These are phyloP conservation scores for Cutaneotrichosporon mucoides DNA, from an alignment of 1,284 basidiomycete species.

Conservation along the genomic window DNA sequence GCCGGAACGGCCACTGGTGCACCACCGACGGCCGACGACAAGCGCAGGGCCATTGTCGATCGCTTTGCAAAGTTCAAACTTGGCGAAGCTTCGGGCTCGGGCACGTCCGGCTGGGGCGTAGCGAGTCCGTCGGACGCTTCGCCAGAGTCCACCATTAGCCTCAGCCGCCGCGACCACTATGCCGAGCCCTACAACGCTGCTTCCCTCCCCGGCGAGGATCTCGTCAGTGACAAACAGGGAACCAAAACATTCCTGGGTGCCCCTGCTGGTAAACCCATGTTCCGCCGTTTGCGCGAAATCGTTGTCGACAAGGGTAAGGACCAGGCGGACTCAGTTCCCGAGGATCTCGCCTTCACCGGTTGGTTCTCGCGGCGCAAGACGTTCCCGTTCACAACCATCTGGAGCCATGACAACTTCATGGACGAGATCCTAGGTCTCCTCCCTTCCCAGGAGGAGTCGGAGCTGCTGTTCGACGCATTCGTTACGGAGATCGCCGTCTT, in stretches of 20 bases:
- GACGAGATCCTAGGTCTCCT: constrained; percentile 46
- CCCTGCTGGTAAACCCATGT: constrained; percentile 41
- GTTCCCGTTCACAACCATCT: constrained; percentile 50
- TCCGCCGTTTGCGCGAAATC: constrained; percentile 25
- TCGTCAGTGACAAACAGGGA: constrained; percentile 36
- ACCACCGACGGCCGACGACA: constrained; percentile 18
- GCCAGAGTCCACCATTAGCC: constrained; percentile 5
- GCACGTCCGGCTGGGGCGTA: background rate
- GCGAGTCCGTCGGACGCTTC: constrained; percentile 9
- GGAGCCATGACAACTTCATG: constrained; percentile 49
- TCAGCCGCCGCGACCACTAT: constrained; percentile 11
- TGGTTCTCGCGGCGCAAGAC: constrained; percentile 47
- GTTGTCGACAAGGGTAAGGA: constrained; percentile 10
- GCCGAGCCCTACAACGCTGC: constrained; percentile 37
- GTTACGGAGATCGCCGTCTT: constrained; percentile 39
- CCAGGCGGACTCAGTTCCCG: constrained; percentile 32
- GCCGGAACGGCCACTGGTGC: background rate
- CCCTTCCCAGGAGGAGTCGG: constrained; percentile 39
- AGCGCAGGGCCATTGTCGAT: constrained; percentile 44
- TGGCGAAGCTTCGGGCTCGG: constrained; percentile 39
- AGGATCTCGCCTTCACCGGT: constrained; percentile 45
- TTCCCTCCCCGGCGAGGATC: constrained; percentile 40
- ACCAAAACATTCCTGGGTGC: constrained; percentile 41
- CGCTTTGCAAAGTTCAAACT: constrained; percentile 45
- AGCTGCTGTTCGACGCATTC: constrained; percentile 40